Evolutionary conservation across 371 early-diverging fungal species (phyloP), one percentile per base, ranked within the genome.

Genomic region (Zychaea mexicana): DNA sequence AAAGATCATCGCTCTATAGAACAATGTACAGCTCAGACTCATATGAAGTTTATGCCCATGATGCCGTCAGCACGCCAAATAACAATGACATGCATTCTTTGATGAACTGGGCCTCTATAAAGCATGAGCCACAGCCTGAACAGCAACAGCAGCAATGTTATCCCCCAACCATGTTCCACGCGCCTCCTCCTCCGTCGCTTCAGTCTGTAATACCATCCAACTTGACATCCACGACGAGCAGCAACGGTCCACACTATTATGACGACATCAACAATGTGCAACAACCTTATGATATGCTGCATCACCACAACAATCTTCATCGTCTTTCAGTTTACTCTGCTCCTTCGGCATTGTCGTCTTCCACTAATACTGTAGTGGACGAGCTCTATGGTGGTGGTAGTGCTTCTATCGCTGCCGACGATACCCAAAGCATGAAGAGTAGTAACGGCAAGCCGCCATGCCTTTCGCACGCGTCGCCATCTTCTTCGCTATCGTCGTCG

Each of bases 401-500:
- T n/a, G n/a, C n/a, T n/a, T n/a, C n/a, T n/a, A n/a, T n/a, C n/a
- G 3, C 53, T 53, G 33, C 19, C 30, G 38, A 56, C 30, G 30
- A 38, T 22, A n/a, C 38, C 17, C 56, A 24, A 31, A 38, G n/a
- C 24, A 36, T 38, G 26, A 49, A 10, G n/a, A 22, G 49, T 24
- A 49, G n/a, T 39, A 13, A 13, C 39, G 15, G n/a, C 36, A 32
- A 38, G 30, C 56, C 21, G 19, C 31, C 56, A 17, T 33, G 36
- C 17, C 38, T 53, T 17, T 28, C 38, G 10, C 17, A 56, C 56
- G 32, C 56, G 32, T 56, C 56, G 17, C 19, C 56, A 6, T 56
- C 56, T 3, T 56, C 56, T 6, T 56, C 56, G 13, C 17, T 56
- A 21, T 15, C 56, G n/a, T 56, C 56, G 1, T 56, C 56, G n/a